Conservation (phyloP, 1,284 basidiomycete genomes). For the Ceratobasidium sp. region DNA sequence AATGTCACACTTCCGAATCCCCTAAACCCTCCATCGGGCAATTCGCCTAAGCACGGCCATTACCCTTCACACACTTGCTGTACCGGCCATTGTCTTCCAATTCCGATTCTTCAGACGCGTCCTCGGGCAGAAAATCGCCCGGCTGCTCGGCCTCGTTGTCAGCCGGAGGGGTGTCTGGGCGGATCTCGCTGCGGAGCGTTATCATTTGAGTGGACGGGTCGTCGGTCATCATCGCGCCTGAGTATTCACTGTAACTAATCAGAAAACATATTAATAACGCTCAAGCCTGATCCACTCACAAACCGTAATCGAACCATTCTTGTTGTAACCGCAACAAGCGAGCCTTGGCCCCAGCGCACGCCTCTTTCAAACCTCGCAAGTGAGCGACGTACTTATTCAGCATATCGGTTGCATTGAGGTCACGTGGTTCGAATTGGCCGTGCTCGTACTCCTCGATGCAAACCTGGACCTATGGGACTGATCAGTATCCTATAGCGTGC, state of each 20-base stretch:
- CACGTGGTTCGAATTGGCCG: not conserved
- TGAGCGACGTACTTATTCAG: slow-evolving; percentile 29
- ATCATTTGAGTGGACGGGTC: slow-evolving; percentile 6
- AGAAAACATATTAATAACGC: not conserved
- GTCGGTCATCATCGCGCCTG: not conserved
- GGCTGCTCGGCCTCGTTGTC: not conserved
- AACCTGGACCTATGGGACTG: slow-evolving; percentile 6
- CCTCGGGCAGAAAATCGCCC: not conserved
- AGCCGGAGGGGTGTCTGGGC: slow-evolving; percentile 14
- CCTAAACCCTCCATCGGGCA: too few relatives aligned
- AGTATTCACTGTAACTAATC: not conserved
- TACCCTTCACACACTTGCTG: not conserved
- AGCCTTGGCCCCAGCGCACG: not conserved
- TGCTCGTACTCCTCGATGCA: slow-evolving; percentile 13
- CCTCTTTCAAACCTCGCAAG: slow-evolving; percentile 10
- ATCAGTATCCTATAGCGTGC: not conserved
- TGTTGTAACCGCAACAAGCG: not conserved
- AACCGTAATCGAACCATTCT: slow-evolving; percentile 15
- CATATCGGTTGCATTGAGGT: slow-evolving; percentile 26
- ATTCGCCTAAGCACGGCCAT: not conserved
- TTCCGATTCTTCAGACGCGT: not conserved
- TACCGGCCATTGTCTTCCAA: not conserved
- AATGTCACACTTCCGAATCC: too few relatives aligned
- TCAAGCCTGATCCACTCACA: not conserved
- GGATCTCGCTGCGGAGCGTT: not conserved